These are phyloP conservation scores for Neurospora pannonica DNA, from an alignment of 495 filamentous ascomycete genomes.

Conservation along the genomic window DNA sequence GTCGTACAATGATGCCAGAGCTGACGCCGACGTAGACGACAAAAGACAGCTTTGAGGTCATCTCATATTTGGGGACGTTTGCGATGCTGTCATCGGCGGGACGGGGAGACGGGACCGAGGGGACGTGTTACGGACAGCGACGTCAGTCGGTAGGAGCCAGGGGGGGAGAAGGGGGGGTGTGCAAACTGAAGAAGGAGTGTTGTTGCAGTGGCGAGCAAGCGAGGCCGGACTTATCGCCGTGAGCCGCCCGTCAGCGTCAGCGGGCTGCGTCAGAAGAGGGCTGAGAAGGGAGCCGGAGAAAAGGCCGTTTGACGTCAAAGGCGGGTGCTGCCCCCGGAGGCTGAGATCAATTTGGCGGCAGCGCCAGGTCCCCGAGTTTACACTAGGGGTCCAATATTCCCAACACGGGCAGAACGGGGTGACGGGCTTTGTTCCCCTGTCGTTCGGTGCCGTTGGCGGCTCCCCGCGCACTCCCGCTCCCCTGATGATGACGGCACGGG, in stretches of 20 bases:
- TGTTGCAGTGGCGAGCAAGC: background rate
- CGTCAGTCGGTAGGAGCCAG: background rate
- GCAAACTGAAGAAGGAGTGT: background rate
- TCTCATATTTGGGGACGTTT: background rate
- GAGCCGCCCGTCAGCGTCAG: background rate
- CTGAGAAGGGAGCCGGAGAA: background rate
- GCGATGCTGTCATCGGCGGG: background rate
- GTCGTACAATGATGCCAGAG: background rate
- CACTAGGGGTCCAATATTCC: background rate
- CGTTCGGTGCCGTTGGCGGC: background rate
- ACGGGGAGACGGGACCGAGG: background rate
- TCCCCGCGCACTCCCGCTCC: background rate
- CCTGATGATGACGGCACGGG: background rate
- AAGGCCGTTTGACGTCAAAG: background rate
- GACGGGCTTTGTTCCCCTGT: background rate
- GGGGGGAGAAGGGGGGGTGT: background rate
- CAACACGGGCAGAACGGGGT: background rate
- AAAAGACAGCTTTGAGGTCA: background rate
- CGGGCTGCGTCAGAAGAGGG: background rate
- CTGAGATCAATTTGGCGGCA: background rate
- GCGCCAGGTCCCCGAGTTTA: background rate
- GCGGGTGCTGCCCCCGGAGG: background rate
- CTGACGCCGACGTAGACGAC: background rate
- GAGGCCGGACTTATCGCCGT: background rate
- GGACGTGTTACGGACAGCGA: background rate